Evolutionary conservation across 1,284 basidiomycete genomes (phyloP).

Genomic region (Psilocybe mexicana): DNA sequence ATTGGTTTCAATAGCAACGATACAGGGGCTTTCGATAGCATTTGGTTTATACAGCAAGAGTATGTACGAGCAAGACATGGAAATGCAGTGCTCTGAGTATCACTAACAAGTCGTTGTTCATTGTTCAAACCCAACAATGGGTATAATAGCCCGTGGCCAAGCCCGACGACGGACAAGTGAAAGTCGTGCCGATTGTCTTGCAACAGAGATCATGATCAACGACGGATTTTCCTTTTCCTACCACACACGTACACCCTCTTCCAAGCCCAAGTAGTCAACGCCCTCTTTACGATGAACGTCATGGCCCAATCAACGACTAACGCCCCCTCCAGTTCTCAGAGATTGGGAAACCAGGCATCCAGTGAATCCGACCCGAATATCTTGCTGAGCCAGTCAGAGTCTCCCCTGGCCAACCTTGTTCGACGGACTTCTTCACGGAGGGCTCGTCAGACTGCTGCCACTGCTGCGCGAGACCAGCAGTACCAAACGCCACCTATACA

Average conservation of each 20-base stretch:
- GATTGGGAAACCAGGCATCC: not conserved
- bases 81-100: no score
- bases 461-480: conserved; percentile 6
- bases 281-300: not conserved
- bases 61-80: not conserved
- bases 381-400: conserved; percentile 14
- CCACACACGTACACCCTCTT: not conserved
- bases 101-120: no score
- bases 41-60: not conserved
- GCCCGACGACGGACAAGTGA: not conserved
- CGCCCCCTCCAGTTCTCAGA: not conserved
- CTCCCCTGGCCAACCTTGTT: conserved; percentile 40
- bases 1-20: conserved; percentile 2
- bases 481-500: conserved; percentile 3
- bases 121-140: not conserved
- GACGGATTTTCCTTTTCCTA: not conserved
- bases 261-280: not conserved
- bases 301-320: not conserved
- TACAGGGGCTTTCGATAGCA: not conserved
- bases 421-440: conserved; percentile 34
- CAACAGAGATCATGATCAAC: not conserved
- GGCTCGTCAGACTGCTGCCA: conserved; percentile 5
- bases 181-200: not conserved
- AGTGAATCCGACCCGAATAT: not conserved
- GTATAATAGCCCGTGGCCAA: not conserved